Percentiles rank a stretch among this genome's conserved stretches.
These are phyloP conservation scores for Stemphylium beticola DNA, from an alignment of 2,329 filamentous ascomycete species.

Conservation along the genomic window DNA sequence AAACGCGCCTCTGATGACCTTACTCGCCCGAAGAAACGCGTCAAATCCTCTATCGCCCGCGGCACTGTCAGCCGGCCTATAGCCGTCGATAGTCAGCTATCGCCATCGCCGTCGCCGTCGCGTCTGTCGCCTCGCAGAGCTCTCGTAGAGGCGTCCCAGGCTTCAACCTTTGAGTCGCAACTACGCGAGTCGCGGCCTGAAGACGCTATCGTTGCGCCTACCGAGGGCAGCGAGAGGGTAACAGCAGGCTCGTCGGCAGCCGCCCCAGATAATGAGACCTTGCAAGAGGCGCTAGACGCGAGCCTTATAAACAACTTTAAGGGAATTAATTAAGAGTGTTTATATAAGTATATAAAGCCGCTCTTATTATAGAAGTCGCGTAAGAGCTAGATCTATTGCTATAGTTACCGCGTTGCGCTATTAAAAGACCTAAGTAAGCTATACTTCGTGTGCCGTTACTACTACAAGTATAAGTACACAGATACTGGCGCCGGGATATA, in stretches of 20 bases:
- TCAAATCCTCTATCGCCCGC: too few species aligned
- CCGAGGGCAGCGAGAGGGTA: not conserved
- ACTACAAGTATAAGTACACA: too few species aligned
- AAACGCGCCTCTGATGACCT: too few species aligned
- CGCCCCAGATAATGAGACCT: not conserved
- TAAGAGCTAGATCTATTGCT: conserved; percentile 4
- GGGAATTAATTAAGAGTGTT: conserved; percentile 3
- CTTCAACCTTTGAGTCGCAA: not conserved
- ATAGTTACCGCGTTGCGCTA: conserved; percentile 1
- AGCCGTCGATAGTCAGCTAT: not conserved
- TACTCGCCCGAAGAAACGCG: not conserved
- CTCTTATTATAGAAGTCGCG: too few species aligned
- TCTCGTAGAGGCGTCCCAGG: not conserved
- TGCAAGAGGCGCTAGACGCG: not conserved
- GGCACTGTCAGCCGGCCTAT: conserved; percentile 3
- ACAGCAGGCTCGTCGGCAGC: too few species aligned
- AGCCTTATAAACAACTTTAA: not conserved
- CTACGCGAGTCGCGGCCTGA: conserved; percentile 3
- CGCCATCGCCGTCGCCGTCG: too few species aligned
- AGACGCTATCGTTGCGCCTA: conserved; percentile 1
- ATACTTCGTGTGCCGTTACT: not conserved
- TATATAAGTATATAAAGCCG: conserved; percentile 4
- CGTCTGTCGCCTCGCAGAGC: not conserved
- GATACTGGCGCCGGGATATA: too few species aligned
- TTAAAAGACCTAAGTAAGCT: not conserved